phyloP scores from a whole-genome alignment of 805 yeast species.

The Saccharomycopsis javanensis region DNA sequence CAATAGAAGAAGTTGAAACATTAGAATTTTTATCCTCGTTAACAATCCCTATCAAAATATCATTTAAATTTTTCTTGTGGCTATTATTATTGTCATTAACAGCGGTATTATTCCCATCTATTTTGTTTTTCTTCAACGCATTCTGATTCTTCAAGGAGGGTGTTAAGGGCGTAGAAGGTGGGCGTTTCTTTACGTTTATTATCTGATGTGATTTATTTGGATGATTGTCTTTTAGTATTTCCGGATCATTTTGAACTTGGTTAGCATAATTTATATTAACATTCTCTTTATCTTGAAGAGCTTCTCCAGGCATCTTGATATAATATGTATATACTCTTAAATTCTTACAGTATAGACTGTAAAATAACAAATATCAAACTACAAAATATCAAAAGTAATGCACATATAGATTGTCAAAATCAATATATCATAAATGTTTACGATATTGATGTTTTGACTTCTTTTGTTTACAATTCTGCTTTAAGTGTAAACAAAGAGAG shows the following conservation, averaged over 20 bases:
- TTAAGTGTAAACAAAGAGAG: background rate
- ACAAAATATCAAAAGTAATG: background rate
- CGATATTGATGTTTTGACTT: background rate
- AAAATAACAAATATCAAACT: background rate
- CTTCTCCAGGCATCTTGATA: background rate
- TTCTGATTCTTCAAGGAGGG: slow-evolving; percentile 6
- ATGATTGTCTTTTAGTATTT: background rate
- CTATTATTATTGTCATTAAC: background rate
- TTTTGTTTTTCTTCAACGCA: slow-evolving; percentile 3
- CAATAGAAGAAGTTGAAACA: background rate
- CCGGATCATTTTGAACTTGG: background rate
- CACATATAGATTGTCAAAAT: background rate
- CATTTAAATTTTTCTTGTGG: slow-evolving; percentile 2
- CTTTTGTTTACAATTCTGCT: background rate
- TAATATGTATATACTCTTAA: background rate
- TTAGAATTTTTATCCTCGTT: background rate
- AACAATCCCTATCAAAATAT: background rate
- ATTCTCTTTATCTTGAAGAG: background rate
- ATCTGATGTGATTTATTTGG: background rate
- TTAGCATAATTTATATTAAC: background rate
- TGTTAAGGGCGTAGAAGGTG: slow-evolving; percentile 10
- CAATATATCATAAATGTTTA: no score
- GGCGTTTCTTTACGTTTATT: slow-evolving; percentile 3
- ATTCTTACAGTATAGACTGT: background rate
- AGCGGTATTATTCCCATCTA: slow-evolving; percentile 2